These are phyloP conservation scores for Hypoxylon rubiginosum DNA, from an alignment of 2,329 filamentous ascomycete genomes.

Conservation along the genomic window DNA sequence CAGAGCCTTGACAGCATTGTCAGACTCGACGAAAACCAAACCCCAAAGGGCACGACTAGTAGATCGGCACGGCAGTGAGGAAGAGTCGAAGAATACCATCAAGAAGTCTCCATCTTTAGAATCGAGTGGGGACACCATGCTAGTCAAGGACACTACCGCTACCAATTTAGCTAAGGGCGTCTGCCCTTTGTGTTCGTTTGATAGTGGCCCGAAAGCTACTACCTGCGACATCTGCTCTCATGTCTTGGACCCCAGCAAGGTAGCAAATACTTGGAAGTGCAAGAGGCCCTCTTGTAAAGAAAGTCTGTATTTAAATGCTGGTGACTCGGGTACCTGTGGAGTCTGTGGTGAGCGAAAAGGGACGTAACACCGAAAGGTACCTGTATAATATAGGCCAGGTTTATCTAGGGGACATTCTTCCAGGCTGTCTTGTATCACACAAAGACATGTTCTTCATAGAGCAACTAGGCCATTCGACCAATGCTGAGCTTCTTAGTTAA, in stretches of 20 bases:
- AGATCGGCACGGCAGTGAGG: slow-evolving; percentile 3
- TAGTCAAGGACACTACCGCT: slow-evolving; percentile 8
- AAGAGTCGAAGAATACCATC: slow-evolving; percentile 12
- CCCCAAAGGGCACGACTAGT: slow-evolving; percentile 30
- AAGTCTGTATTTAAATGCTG: slow-evolving; percentile 75
- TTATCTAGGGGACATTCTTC: background rate
- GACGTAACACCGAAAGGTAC: slow-evolving; percentile 22
- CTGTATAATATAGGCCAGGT: background rate
- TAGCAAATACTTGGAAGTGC: slow-evolving; percentile 75
- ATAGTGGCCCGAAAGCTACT: slow-evolving; percentile 66
- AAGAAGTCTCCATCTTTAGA: slow-evolving; percentile 13
- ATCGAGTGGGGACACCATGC: slow-evolving; percentile 23
- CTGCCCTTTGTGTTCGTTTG: slow-evolving; percentile 77
- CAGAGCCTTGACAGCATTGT: background rate
- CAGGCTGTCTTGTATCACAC: background rate
- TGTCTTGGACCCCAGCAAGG: slow-evolving; percentile 69
- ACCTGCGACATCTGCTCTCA: slow-evolving; percentile 79
- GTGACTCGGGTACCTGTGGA: slow-evolving; percentile 77
- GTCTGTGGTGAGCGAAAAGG: slow-evolving; percentile 69
- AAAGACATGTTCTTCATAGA: background rate
- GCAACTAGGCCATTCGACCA: background rate
- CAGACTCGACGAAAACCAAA: slow-evolving; percentile 24
- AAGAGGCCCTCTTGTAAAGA: slow-evolving; percentile 66
- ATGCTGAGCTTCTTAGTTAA: background rate
- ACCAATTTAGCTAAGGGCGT: slow-evolving; percentile 13